These are phyloP conservation scores for Sphaerobolus stellatus DNA, from an alignment of 1,284 basidiomycete species.

Conservation along the genomic window DNA sequence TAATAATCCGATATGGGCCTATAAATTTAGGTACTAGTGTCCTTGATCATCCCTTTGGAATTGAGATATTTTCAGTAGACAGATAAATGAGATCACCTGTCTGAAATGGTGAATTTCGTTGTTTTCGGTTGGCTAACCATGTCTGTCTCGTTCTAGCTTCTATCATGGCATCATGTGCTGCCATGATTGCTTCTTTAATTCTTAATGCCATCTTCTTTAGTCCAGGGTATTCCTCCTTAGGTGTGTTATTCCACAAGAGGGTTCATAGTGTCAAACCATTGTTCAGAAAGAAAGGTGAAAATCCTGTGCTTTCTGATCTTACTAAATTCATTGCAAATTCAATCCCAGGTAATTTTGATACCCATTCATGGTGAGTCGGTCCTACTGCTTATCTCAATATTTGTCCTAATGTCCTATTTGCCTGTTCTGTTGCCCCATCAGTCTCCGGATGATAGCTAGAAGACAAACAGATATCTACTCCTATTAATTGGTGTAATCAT, in stretches of 20 bases:
- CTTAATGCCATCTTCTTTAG: conserved; percentile 25
- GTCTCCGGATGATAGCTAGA: conserved; percentile 46
- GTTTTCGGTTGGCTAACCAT: conserved; percentile 28
- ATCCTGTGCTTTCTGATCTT: conserved; percentile 24
- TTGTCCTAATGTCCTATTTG: conserved; percentile 39
- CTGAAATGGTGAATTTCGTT: conserved; percentile 19
- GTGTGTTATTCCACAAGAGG: conserved; percentile 27
- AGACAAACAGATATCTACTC: conserved; percentile 39
- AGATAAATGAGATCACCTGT: conserved; percentile 31
- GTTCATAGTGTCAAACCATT: conserved; percentile 24
- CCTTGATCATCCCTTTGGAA: conserved; percentile 20
- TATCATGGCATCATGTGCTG: conserved; percentile 34
- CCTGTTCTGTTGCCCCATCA: conserved; percentile 41
- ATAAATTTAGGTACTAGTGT: conserved; percentile 30
- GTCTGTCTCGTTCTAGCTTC: conserved; percentile 28
- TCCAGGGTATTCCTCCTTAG: conserved; percentile 22
- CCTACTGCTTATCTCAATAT: conserved; percentile 37
- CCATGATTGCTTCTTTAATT: conserved; percentile 27
- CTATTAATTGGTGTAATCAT: conserved; percentile 32
- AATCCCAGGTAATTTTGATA: conserved; percentile 33
- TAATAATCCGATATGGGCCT: conserved; percentile 23
- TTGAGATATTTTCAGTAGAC: conserved; percentile 29
- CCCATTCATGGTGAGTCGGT: conserved; percentile 40
- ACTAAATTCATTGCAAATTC: conserved; percentile 38
- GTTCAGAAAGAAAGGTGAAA: conserved; percentile 33